Base-by-base conservation (phyloP, 805 yeast genomes). In the Saccharomycopsis selenospora region DNA sequence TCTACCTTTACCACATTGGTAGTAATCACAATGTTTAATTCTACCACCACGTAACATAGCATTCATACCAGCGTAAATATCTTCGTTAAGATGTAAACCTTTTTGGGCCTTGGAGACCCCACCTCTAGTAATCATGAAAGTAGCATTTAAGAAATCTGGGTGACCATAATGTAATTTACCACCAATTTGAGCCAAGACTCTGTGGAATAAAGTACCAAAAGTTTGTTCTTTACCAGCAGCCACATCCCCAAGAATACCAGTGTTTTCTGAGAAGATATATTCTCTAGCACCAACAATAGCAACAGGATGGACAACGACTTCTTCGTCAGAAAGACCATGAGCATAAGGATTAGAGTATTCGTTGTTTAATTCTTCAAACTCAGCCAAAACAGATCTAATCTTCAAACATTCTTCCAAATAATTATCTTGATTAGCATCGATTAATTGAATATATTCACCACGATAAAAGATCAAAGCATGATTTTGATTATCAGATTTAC, bases 151-250 rank as follows among this genome's bases (percentile, higher is more conserved):
- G 66, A 90, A 90, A 70, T 90, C 98, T 3, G 98, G 98, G 67
- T 90, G 97, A 2, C 98, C 98, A 65, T 90, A 90, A 64, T 90
- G 98, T 45, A 90, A 68, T 65, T 91, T 91, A 1, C 95, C 96
- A 8, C 97, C 97, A 57, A 91, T 87, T 59, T 87, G 91, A 0
- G 96, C 93, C 56, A 90, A 68, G 0, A 96, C 89, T 61, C 97
- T 75, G 1, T 97, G 95, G 71, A 91, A 90, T 59, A 91, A 69
- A 0, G 98, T 90, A 23, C 98, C 98, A 70, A 90, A 90, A 1
- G 98, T 90, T 66, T 91, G 96, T 62, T 90, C 98, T 65, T 90
- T 90, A 6, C 96, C 96, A 18, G 98, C 98, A 20, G 97, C 97
- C 56, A 90, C 86, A 66, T 90, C 97, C 43, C 97, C 98, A 38